A percentile compares a stretch with the other conserved stretches of the same genome.
phyloP scores from a whole-genome alignment of 805 yeast genomes.

The Saccharomycopsis microspora region DNA sequence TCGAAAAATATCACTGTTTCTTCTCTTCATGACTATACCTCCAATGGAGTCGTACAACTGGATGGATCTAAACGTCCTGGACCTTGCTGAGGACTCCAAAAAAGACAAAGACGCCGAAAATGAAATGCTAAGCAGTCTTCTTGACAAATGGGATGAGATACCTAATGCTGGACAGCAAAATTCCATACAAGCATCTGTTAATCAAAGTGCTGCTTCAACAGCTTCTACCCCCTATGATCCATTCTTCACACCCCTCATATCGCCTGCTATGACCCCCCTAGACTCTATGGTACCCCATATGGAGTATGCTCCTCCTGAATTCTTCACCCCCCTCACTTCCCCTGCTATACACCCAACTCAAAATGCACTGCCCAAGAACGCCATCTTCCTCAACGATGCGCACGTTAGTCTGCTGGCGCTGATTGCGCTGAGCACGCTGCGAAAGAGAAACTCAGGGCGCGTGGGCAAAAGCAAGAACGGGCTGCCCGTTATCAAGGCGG shows the following conservation, averaged over 20 bases:
- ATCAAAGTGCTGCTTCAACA: not conserved
- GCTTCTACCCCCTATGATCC: conserved; percentile 32
- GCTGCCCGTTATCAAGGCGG: conserved; percentile 12
- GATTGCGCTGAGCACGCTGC: too few species aligned
- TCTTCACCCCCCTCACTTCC: conserved; percentile 67
- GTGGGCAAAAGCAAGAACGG: conserved; percentile 7
- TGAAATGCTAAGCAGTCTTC: too few species aligned
- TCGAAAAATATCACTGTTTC: too few species aligned
- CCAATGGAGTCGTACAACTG: too few species aligned
- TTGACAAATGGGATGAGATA: too few species aligned
- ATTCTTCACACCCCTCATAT: conserved; percentile 63
- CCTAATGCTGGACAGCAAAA: not conserved
- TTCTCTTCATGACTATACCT: too few species aligned
- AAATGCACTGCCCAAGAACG: too few species aligned
- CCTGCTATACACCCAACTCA: conserved; percentile 56
- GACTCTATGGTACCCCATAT: conserved; percentile 22
- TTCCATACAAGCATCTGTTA: not conserved
- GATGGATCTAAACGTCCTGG: too few species aligned
- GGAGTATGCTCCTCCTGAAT: conserved; percentile 29
- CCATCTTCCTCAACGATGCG: too few species aligned
- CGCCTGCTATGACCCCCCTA: conserved; percentile 65
- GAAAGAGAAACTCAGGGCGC: conserved; percentile 1
- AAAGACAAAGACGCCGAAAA: too few species aligned
- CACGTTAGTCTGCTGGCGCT: too few species aligned
- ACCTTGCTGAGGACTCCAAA: too few species aligned